Evolutionary conservation across 2,329 filamentous ascomycete genomes (phyloP), one percentile per base, ranked within the genome.

Genomic region (Annulohypoxylon truncatum): DNA sequence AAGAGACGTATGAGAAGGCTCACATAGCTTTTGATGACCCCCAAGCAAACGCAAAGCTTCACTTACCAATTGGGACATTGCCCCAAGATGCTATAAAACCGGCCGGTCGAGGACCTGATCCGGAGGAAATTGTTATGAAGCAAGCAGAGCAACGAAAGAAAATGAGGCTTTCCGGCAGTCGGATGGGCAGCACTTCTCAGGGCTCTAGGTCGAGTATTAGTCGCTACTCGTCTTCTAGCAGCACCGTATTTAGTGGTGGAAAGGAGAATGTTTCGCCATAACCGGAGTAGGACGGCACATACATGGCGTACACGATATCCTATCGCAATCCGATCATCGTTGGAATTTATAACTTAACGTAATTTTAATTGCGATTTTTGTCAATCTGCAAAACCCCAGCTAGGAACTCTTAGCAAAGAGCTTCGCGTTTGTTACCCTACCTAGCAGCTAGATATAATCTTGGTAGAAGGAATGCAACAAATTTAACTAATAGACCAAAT

Each of bases 51-150:
- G 79, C 76, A 22, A 85, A 84, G 70, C 75, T 85, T 65, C 81
- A 84, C 54, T 70, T 82, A 2, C 82, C 83, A 0, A 77, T 82
- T 24, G 80, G 80, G 4, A 79, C 79, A 15, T 77, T 86, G 28
- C 84, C 84, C 7, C 72, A 75, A 6, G 77, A 81, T 20, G 82
- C 81, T 10, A 83, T 83, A 52, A 84, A 80, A 46, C 83, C 82
- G 15, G 80, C 79, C 22, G 77, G 79, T 9, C 60, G 57, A 13
- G 81, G 83, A 1, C 79, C 80, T n/a, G 79, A 79, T 15, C 81
- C 84, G 2, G 84, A 86, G 72, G 80, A 83, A 56, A 74, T 80
- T 12, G 71, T 78, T 10, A 76, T 73, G 61, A 79, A 77, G 67
- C 77, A 76, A 64, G 74, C 73, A 2, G 75, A 74, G 46, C 73